These are phyloP conservation scores for Pharus latifolius DNA, from an alignment of 176 grass and related monocot genomes.

Conservation along the genomic window DNA sequence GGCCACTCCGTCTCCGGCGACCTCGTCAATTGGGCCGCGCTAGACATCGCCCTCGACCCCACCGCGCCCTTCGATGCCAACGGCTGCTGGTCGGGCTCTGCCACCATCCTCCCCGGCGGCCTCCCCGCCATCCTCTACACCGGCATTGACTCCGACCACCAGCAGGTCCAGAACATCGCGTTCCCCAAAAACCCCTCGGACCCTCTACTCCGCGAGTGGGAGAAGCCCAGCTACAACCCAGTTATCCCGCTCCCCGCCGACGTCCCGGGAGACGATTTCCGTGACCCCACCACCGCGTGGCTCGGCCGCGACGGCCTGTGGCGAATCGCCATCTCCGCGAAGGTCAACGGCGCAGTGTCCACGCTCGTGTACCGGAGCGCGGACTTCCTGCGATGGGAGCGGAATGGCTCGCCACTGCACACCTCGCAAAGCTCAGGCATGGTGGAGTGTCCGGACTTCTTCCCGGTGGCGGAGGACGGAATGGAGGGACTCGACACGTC, in stretches of 20 bases:
- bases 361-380: conserved; percentile 38
- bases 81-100: conserved; percentile 55
- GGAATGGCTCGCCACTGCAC: conserved; percentile 24
- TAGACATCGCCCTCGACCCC: conserved; percentile 37
- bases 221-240: conserved; percentile 47
- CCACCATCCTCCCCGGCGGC: conserved; percentile 29
- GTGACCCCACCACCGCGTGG: conserved; percentile 66
- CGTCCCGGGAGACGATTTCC: conserved; percentile 23
- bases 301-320: conserved; percentile 48
- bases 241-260: conserved; percentile 20
- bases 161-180: conserved; percentile 58
- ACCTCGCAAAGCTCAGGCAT: background rate
- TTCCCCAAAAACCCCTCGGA: conserved; percentile 45
- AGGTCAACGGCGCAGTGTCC: conserved; percentile 10
- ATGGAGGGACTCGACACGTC: conserved; percentile 23
- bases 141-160: background rate
- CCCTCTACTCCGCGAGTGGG: conserved; percentile 37
- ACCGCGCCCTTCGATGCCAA: conserved; percentile 34
- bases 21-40: conserved; percentile 61
- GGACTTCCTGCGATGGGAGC: conserved; percentile 46
- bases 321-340: conserved; percentile 33
- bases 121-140: conserved; percentile 45
- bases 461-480: conserved; percentile 39
- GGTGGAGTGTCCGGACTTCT: conserved; percentile 73
- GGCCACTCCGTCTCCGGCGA: conserved; percentile 68